Percentiles rank a stretch among this genome's conserved stretches.
These are phyloP conservation scores for Yarrowia bubula DNA, from an alignment of 805 yeast species.

Conservation along the genomic window DNA sequence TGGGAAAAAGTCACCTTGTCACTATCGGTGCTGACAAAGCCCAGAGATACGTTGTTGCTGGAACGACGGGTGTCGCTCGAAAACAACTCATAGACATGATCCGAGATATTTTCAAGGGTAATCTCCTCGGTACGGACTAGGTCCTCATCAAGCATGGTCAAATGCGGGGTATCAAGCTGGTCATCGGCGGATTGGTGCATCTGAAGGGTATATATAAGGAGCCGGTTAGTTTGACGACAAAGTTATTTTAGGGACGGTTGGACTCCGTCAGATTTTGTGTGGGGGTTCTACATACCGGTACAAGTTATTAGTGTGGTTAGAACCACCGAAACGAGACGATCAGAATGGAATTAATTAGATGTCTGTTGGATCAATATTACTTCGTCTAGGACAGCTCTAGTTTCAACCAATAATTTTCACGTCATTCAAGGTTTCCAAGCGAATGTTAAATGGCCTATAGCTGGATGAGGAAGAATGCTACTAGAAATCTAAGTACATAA, in stretches of 20 bases:
- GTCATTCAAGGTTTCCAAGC: neutral
- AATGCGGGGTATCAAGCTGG: neutral
- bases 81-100: conserved; percentile 13
- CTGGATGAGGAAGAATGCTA: no score
- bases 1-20: conserved; percentile 16
- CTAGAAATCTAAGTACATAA: neutral
- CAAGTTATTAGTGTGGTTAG: no score
- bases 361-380: neutral
- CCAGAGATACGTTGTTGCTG: neutral
- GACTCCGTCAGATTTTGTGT: no score
- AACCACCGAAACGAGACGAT: no score
- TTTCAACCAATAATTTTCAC: neutral
- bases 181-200: conserved; percentile 25
- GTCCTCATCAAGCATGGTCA: conserved; percentile 2
- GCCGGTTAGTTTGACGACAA: conserved; percentile 1
- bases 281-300: no score
- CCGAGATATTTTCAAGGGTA: neutral
- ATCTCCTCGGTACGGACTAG: conserved; percentile 10
- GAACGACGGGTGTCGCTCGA: neutral
- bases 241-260: no score
- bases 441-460: neutral
- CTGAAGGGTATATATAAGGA: neutral
- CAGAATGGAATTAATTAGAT: neutral
- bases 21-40: neutral
- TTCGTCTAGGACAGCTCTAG: neutral